Base-by-base conservation (phyloP, 352 stramenopile genomes). In the Blastocystis sp. region DNA sequence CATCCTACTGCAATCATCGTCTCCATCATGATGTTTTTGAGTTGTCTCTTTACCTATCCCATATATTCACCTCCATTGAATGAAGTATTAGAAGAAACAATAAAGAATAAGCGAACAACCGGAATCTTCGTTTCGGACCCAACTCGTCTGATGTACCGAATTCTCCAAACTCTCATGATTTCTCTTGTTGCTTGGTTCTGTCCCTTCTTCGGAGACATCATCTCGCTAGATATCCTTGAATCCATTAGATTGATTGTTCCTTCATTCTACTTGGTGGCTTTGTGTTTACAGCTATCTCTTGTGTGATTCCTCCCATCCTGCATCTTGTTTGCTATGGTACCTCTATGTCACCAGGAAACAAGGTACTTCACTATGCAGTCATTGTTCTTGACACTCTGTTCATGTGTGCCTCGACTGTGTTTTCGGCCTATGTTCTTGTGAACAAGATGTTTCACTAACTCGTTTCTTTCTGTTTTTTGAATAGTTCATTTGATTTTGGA, bases 201-300 rank as follows among this genome's bases (percentile, higher is more conserved):
- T 66, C 71, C 71, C 24, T 83, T 83, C 46, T 83, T 83, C 27
- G 71, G 71, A 52, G 71, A 83, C 32, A 83, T 83, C 32, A 83
- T 83, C 27, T 83, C 51, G 14, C 39, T 83, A 6, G 71, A 83
- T 83, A 83, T 83, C 71, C 71, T 83, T 65, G 19, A 29, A 37
- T 21, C 16, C 19, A 24, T 57, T 4, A 39, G 24, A 66, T 1
- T 7, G 24, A 27, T 5, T 5, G 14, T 27, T 12, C 71, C 71
- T 83, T 83, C 16, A 83, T 43, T 6, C 5, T 3, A 83, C 71
- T 83, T 2, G 71, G 71, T n/a, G 71, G 71, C 12, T 83, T 83
- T 43, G 71, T 83, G 4, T 83, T 83, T 66, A 83, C 71, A 16
- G 71, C 71, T 9, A 83, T 83, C 51, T 83, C 71, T 4, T 66